Evolutionary conservation across 164 flowering plant species (phyloP).

Genomic region (Brasenia schreberi): DNA sequence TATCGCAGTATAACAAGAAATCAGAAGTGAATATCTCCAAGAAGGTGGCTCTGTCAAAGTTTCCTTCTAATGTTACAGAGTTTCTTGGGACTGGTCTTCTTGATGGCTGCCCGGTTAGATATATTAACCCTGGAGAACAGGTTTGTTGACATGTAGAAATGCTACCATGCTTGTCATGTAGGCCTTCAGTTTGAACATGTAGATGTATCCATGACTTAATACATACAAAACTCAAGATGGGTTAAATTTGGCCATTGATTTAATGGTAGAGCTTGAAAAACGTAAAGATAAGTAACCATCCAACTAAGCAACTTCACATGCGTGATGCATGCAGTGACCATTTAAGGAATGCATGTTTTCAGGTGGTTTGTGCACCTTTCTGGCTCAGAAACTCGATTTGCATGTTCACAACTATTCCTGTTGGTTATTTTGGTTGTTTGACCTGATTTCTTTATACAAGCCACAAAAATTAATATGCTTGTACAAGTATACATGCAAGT

Average conservation of each 20-base stretch:
- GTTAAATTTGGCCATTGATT: background rate
- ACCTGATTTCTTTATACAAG: too few species aligned
- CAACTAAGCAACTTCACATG: too few species aligned
- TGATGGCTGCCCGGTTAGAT: constrained; percentile 47
- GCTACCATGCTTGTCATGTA: background rate
- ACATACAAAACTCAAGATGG: background rate
- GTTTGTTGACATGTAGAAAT: constrained; percentile 9
- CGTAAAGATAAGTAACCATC: too few species aligned
- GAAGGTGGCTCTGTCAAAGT: constrained; percentile 20
- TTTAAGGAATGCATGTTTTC: too few species aligned
- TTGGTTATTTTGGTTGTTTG: too few species aligned
- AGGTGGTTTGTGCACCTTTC: too few species aligned
- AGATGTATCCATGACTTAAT: background rate
- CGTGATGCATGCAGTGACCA: too few species aligned
- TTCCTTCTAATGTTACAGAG: constrained; percentile 38
- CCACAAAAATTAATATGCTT: too few species aligned
- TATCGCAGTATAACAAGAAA: constrained; percentile 3
- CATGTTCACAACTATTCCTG: too few species aligned
- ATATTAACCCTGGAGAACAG: constrained; percentile 30
- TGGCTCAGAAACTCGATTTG: too few species aligned
- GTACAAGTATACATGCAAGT: too few species aligned
- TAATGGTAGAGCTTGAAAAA: too few species aligned
- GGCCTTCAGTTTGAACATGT: background rate
- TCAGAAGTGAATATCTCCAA: constrained; percentile 15
- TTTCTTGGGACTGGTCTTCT: constrained; percentile 60